Conservation (phyloP, 192 early-diverging fungal genomes). For the Mortierella claussenii region DNA sequence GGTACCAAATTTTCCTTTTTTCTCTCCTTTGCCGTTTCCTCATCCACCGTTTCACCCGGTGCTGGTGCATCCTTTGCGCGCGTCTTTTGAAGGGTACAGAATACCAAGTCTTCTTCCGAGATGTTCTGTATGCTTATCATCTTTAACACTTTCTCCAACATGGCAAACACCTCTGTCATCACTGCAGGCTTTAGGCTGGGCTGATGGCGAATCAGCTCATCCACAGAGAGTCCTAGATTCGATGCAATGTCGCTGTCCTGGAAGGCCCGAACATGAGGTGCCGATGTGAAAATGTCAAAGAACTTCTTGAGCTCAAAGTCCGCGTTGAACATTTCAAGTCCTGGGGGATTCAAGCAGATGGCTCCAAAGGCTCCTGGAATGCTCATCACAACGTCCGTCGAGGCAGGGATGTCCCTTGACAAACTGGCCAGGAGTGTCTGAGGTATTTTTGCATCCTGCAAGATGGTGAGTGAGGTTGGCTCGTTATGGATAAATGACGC, state of each 20-base stretch:
- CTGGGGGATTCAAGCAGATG: slow-evolving; percentile 90
- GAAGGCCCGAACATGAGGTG: slow-evolving; percentile 78
- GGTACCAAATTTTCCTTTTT: slow-evolving; percentile 63
- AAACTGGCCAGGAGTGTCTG: slow-evolving; percentile 79
- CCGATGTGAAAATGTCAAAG: slow-evolving; percentile 79
- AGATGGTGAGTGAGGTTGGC: slow-evolving; percentile 92
- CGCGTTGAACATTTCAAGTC: slow-evolving; percentile 84
- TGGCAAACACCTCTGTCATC: slow-evolving; percentile 72
- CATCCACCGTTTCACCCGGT: slow-evolving; percentile 24
- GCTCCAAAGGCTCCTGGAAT: slow-evolving; percentile 95
- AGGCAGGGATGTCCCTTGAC: slow-evolving; percentile 77
- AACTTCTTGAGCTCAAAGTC: slow-evolving; percentile 75
- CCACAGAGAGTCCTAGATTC: slow-evolving; percentile 83
- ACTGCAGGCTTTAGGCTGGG: slow-evolving; percentile 80
- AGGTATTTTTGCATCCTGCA: slow-evolving; percentile 92
- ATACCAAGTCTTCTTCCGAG: slow-evolving; percentile 59
- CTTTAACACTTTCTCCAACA: slow-evolving; percentile 74
- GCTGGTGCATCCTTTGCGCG: slow-evolving; percentile 17
- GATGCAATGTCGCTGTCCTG: slow-evolving; percentile 88
- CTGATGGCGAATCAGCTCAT: slow-evolving; percentile 97
- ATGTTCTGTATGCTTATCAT: slow-evolving; percentile 63
- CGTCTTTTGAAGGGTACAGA: slow-evolving; percentile 27
- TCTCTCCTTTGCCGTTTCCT: slow-evolving; percentile 55
- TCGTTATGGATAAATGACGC: slow-evolving; percentile 98
- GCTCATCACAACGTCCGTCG: slow-evolving; percentile 80